A percentile compares a stretch with the other conserved stretches of the same genome.
phyloP scores from a whole-genome alignment of 2,329 filamentous ascomycete species.

The Bipolaris bicolor region DNA sequence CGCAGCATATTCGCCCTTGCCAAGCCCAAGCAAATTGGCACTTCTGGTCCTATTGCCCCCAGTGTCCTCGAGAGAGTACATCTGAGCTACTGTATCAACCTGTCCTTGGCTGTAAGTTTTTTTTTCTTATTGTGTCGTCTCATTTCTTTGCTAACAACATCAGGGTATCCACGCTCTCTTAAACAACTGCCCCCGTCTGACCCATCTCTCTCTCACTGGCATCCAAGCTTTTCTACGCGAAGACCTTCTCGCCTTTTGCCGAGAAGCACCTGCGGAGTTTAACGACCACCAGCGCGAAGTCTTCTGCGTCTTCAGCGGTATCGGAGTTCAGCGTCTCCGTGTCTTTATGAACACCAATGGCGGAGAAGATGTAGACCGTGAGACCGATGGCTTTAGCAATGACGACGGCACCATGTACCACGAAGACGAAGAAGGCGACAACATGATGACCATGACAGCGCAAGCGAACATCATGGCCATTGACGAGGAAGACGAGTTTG shows the following conservation, averaged over 20 bases:
- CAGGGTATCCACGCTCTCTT: slow-evolving; percentile 89
- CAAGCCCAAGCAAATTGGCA: slow-evolving; percentile 63
- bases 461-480: slow-evolving; percentile 49
- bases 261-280: slow-evolving; percentile 89
- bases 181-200: slow-evolving; percentile 89
- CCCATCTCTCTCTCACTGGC: slow-evolving; percentile 91
- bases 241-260: slow-evolving; percentile 84
- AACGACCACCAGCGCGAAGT: slow-evolving; percentile 93
- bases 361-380: slow-evolving; percentile 23
- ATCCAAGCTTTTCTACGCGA: slow-evolving; percentile 88
- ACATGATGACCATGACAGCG: slow-evolving; percentile 45
- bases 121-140: not conserved
- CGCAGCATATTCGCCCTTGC: slow-evolving; percentile 85
- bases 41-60: slow-evolving; percentile 62
- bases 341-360: slow-evolving; percentile 70
- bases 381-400: slow-evolving; percentile 23
- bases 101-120: slow-evolving; percentile 75
- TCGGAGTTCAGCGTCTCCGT: slow-evolving; percentile 78
- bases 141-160: slow-evolving; percentile 12
- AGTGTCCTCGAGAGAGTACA: slow-evolving; percentile 89
- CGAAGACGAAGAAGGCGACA: slow-evolving; percentile 41
- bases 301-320: slow-evolving; percentile 96
- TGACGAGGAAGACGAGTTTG: slow-evolving; percentile 54
- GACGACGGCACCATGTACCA: slow-evolving; percentile 41
- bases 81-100: slow-evolving; percentile 88